Percentiles rank a stretch among this genome's conserved stretches.
Evolutionary conservation across 305 asterid species (phyloP).

Genomic region (Ajuga reptans): DNA sequence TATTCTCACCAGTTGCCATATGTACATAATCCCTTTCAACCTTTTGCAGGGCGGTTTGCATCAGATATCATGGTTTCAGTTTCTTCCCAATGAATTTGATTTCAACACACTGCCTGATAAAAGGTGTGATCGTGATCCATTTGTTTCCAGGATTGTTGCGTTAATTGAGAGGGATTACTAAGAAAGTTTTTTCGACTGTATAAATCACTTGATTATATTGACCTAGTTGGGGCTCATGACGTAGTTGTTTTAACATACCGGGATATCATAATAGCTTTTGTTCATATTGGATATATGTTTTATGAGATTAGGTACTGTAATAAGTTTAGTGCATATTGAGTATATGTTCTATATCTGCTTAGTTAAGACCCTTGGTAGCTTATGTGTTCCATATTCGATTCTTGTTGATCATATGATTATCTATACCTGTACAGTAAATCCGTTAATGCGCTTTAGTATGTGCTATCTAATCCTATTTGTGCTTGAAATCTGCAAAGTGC

Average conservation of each 20-base stretch:
- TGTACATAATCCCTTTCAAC: slow-evolving; percentile 10
- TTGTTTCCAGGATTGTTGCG: slow-evolving; percentile 16
- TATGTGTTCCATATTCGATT: background rate
- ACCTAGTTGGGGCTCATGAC: background rate
- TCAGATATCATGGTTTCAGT: slow-evolving; percentile 99
- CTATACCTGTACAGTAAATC: background rate
- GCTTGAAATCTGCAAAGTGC: slow-evolving; percentile 40
- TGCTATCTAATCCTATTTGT: slow-evolving; percentile 22
- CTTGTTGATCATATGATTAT: background rate
- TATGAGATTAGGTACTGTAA: no score
- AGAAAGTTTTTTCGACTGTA: background rate
- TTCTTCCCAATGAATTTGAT: slow-evolving; percentile 76
- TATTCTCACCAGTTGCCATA: background rate
- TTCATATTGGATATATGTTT: background rate
- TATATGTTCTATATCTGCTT: background rate
- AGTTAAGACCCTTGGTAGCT: background rate
- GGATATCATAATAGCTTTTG: background rate
- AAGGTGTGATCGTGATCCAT: slow-evolving; percentile 47
- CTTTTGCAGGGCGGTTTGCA: slow-evolving; percentile 87
- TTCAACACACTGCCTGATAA: slow-evolving; percentile 59
- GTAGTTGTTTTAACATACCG: background rate
- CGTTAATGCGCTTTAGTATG: background rate
- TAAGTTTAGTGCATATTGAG: background rate
- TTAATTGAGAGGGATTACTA: background rate
- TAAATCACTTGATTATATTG: background rate